phyloP scores from a whole-genome alignment of 2,329 filamentous ascomycete species.

The Mariannaea sp. region DNA sequence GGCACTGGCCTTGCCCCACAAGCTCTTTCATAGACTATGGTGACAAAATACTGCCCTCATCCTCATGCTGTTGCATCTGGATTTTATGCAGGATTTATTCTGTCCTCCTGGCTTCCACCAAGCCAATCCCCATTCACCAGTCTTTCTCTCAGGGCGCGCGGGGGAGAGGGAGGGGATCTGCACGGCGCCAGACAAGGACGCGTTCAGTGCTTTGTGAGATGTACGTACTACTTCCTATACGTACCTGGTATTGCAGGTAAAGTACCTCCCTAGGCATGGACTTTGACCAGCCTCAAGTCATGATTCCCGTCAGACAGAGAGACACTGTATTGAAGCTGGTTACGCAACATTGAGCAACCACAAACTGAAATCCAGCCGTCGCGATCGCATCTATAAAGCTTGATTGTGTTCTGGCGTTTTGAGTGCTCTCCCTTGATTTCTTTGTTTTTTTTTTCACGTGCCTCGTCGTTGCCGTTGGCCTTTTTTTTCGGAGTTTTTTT shows the following conservation, averaged over 20 bases:
- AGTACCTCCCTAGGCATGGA: too few relatives aligned
- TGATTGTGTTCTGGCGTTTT: background rate
- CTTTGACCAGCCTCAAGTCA: too few relatives aligned
- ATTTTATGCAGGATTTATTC: constrained; percentile 6
- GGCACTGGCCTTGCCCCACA: background rate
- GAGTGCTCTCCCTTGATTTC: background rate
- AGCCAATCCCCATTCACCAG: background rate
- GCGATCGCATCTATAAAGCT: background rate
- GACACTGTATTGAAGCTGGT: background rate
- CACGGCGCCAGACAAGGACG: constrained; percentile 9
- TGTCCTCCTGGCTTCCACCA: constrained; percentile 14
- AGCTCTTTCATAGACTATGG: background rate
- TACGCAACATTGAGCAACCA: constrained; percentile 3
- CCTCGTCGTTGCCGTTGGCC: constrained; percentile 1
- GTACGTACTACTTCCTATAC: too few relatives aligned
- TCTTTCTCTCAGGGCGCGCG: constrained; percentile 1
- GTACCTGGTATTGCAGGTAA: too few relatives aligned
- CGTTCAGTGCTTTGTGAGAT: background rate
- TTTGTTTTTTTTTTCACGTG: constrained; percentile 13
- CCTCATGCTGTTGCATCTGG: background rate
- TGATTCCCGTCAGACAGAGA: constrained; percentile 1
- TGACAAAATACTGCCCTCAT: constrained; percentile 27
- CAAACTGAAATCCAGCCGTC: background rate
- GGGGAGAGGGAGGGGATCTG: too few relatives aligned
- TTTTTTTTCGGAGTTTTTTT: constrained; percentile 10